Percentiles rank a stretch among this genome's conserved stretches.
phyloP scores from a whole-genome alignment of 116 monocot genomes.

The Phalaenopsis hybrid region DNA sequence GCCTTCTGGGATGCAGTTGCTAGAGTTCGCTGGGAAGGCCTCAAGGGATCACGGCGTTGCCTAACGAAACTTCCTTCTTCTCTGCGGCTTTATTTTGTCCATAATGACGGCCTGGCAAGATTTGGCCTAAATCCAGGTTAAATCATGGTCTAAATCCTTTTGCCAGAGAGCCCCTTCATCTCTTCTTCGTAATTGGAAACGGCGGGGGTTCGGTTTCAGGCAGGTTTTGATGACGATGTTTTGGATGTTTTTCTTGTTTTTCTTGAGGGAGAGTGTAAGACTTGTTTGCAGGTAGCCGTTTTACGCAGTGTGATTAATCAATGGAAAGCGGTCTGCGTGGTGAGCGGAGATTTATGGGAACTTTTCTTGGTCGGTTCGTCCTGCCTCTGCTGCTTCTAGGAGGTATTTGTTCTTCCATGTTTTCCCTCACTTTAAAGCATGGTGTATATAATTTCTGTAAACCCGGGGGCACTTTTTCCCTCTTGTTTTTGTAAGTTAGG shows the following conservation, averaged over 20 bases:
- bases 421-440: too few relatives aligned
- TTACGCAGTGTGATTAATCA: background rate
- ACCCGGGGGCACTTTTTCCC: too few relatives aligned
- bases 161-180: background rate
- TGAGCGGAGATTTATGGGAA: conserved; percentile 23
- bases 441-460: too few relatives aligned
- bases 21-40: too few relatives aligned
- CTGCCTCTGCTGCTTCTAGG: conserved; percentile 46
- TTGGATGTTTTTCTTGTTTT: background rate
- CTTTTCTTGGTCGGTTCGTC: conserved; percentile 38
- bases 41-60: too few relatives aligned
- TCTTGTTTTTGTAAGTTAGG: too few relatives aligned
- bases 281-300: background rate
- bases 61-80: too few relatives aligned
- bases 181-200: background rate
- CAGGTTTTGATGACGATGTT: background rate
- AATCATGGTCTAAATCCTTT: too few relatives aligned
- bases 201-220: background rate
- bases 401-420: conserved; percentile 15
- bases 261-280: background rate
- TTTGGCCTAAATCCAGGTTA: too few relatives aligned
- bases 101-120: too few relatives aligned
- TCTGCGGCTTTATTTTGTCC: too few relatives aligned
- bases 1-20: too few relatives aligned
- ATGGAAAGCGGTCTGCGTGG: background rate